A percentile compares a stretch with the other conserved stretches of the same genome.
Conservation (phyloP, 129 eudicot species). For the Tanacetum coccineum region DNA sequence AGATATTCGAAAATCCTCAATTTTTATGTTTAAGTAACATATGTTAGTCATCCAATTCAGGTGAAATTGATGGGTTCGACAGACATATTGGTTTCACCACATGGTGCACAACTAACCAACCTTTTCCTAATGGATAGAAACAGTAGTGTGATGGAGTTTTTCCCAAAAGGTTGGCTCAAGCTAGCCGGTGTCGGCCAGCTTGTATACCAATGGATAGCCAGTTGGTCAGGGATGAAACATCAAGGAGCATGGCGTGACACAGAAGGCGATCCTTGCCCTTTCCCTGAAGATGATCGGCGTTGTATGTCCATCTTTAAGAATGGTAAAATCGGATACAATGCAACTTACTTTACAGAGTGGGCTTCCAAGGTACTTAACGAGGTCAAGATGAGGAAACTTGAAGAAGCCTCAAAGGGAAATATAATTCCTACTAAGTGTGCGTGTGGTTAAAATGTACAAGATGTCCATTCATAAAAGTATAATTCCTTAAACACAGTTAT, state of each 20-base stretch:
- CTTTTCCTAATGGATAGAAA: constrained; percentile 79
- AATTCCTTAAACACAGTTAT: not conserved
- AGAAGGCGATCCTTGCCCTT: constrained; percentile 53
- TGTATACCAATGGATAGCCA: constrained; percentile 68
- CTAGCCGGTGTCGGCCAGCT: constrained; percentile 80
- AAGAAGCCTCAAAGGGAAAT: constrained; percentile 25
- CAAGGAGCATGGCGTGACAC: constrained; percentile 81
- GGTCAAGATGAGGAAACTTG: constrained; percentile 41
- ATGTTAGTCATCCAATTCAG: constrained; percentile 25
- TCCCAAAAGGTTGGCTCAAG: constrained; percentile 89
- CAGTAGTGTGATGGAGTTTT: constrained; percentile 84
- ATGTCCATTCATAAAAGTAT: not conserved
- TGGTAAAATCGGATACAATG: constrained; percentile 62
- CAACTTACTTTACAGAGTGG: constrained; percentile 61
- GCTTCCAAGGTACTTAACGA: constrained; percentile 51
- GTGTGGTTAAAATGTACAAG: constrained; percentile 27
- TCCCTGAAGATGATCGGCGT: constrained; percentile 55
- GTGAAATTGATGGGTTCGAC: constrained; percentile 75
- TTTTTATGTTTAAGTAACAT: not conserved
- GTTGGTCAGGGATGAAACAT: constrained; percentile 84
- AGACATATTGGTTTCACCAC: constrained; percentile 73
- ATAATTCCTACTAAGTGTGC: constrained; percentile 29
- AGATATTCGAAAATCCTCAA: not conserved
- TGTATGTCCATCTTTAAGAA: constrained; percentile 69
- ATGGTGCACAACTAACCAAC: constrained; percentile 88